These are phyloP conservation scores for Aspergillus fructus DNA, from an alignment of 2,329 filamentous ascomycete genomes.

Conservation along the genomic window DNA sequence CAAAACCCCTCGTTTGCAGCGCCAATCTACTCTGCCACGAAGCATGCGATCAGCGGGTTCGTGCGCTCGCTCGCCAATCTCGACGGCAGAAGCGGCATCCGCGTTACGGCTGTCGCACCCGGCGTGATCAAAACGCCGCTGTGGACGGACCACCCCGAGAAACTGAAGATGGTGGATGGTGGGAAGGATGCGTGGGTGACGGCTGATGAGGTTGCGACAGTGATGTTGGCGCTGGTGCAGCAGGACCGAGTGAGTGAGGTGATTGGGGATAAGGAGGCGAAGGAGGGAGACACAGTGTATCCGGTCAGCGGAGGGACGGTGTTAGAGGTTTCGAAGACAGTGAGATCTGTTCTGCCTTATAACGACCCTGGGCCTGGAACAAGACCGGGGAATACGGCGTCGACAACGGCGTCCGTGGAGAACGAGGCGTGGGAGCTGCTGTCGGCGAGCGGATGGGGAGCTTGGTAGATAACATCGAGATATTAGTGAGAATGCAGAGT, in stretches of 20 bases:
- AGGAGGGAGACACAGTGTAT: slow-evolving; percentile 25
- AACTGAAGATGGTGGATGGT: slow-evolving; percentile 52
- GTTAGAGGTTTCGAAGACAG: slow-evolving; percentile 57
- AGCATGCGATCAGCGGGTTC: slow-evolving; percentile 51
- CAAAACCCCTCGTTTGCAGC: slow-evolving; percentile 39
- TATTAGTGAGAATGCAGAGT: not conserved
- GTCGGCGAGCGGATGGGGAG: slow-evolving; percentile 51
- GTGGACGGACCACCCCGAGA: slow-evolving; percentile 63
- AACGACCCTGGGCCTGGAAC: slow-evolving; percentile 56
- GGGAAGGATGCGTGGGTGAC: slow-evolving; percentile 56
- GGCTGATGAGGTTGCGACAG: slow-evolving; percentile 60
- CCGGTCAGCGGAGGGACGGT: slow-evolving; percentile 51
- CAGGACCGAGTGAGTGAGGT: slow-evolving; percentile 44
- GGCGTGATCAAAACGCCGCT: slow-evolving; percentile 62
- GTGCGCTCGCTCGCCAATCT: slow-evolving; percentile 52
- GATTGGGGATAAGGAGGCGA: slow-evolving; percentile 33
- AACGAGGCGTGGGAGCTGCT: slow-evolving; percentile 54
- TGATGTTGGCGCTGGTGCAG: slow-evolving; percentile 57
- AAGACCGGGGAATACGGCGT: slow-evolving; percentile 47
- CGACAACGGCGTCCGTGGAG: slow-evolving; percentile 34
- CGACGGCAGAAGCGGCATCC: slow-evolving; percentile 51
- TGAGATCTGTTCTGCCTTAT: slow-evolving; percentile 50
- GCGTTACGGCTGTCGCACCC: slow-evolving; percentile 61
- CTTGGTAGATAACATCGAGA: slow-evolving; percentile 21
- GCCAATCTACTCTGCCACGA: slow-evolving; percentile 51